Evolutionary conservation across 164 flowering plant genomes (phyloP).

Genomic region (Aristolochia fimbriata): DNA sequence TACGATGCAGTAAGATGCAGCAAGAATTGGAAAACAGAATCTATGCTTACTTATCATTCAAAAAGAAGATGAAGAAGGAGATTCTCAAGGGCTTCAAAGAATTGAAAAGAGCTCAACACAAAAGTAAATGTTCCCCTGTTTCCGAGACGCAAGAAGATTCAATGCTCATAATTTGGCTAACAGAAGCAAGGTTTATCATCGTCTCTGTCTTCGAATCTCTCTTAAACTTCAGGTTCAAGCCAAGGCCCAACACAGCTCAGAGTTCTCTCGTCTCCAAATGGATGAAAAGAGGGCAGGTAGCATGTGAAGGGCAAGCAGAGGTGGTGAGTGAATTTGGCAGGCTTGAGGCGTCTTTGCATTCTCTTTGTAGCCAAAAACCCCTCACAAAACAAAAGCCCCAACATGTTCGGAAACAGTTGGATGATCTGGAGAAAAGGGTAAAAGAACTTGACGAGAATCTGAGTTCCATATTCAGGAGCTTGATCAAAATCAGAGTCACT

Average conservation of each 20-base stretch:
- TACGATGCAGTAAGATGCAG: conserved; percentile 19
- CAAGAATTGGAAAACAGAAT: conserved; percentile 9
- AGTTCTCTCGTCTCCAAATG: conserved; percentile 22
- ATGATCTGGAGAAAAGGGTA: conserved; percentile 33
- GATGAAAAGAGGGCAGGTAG: conserved; percentile 6
- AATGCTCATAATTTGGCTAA: conserved; percentile 15
- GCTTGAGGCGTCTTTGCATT: conserved; percentile 19
- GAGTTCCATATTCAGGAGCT: conserved; percentile 36
- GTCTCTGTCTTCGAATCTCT: conserved; percentile 26
- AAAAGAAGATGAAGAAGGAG: conserved; percentile 27
- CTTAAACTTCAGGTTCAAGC: conserved; percentile 17
- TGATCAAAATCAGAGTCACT: conserved; percentile 48
- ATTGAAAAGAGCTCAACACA: conserved; percentile 16
- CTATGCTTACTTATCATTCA: conserved; percentile 15
- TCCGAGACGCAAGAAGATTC: not conserved
- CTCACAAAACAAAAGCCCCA: conserved; percentile 14
- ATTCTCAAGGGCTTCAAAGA: conserved; percentile 18
- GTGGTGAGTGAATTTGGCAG: conserved; percentile 22
- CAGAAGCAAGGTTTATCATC: conserved; percentile 24
- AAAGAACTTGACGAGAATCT: conserved; percentile 39
- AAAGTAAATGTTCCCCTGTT: not conserved
- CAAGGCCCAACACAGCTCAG: conserved; percentile 9
- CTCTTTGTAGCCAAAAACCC: conserved; percentile 4
- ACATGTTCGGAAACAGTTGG: conserved; percentile 31
- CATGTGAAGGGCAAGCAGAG: conserved; percentile 7